These are phyloP conservation scores for Epicoccum nigrum DNA, from an alignment of 2,329 filamentous ascomycete genomes.

Conservation along the genomic window DNA sequence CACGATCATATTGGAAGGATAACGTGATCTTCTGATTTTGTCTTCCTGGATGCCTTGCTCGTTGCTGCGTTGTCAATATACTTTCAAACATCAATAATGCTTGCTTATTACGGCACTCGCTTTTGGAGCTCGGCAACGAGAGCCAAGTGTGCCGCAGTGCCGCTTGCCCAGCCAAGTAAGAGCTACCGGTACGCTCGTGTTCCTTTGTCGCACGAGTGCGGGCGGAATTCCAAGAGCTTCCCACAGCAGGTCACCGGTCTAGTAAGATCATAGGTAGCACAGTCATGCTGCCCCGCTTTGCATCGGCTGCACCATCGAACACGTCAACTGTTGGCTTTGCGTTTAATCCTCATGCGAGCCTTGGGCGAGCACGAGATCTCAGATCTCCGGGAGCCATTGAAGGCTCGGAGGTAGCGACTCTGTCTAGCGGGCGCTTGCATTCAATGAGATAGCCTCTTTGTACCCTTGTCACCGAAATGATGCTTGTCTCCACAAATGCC, in stretches of 20 bases:
- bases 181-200: slow-evolving; percentile 25
- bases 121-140: slow-evolving; percentile 2
- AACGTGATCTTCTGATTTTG: slow-evolving; percentile 11
- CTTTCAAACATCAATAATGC: slow-evolving; percentile 4
- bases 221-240: neutral
- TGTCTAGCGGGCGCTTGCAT: slow-evolving; percentile 5
- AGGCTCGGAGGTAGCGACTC: neutral
- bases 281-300: slow-evolving; percentile 15
- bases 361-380: too few relatives aligned
- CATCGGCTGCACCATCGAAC: slow-evolving; percentile 1
- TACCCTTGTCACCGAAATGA: slow-evolving; percentile 6
- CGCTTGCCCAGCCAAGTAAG: slow-evolving; percentile 20
- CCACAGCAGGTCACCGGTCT: slow-evolving; percentile 3
- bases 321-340: neutral
- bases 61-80: slow-evolving; percentile 8
- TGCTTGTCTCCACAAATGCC: slow-evolving; percentile 25
- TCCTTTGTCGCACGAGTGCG: slow-evolving; percentile 14
- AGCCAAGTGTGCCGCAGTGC: slow-evolving; percentile 6
- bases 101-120: slow-evolving; percentile 11
- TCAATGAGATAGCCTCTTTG: neutral
- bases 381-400: neutral
- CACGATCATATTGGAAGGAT: slow-evolving; percentile 14
- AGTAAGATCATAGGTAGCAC: neutral
- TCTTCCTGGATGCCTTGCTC: slow-evolving; percentile 9
- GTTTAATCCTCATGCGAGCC: neutral